Percentiles rank a stretch among this genome's conserved stretches.
Conservation (phyloP, 805 yeast genomes). For the Pachysolen tannophilus region DNA sequence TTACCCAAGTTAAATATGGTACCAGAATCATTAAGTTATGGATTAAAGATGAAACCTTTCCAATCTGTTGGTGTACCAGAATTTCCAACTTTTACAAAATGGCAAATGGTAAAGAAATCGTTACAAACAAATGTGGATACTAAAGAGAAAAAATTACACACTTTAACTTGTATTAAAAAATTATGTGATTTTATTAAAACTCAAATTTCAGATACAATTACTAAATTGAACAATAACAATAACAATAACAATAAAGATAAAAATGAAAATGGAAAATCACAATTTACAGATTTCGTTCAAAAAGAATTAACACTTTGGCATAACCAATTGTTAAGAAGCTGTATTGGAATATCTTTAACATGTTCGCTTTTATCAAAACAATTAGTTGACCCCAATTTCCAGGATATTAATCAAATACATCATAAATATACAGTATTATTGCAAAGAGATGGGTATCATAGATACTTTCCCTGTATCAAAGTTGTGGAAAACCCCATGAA, state of each 20-base stretch:
- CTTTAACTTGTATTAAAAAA: conserved; percentile 14
- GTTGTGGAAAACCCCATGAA: conserved; percentile 9
- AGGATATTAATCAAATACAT: conserved; percentile 10
- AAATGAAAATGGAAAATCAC: conserved; percentile 8
- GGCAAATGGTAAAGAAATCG: conserved; percentile 7
- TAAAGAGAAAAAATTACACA: conserved; percentile 10
- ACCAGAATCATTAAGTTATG: conserved; percentile 30
- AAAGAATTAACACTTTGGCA: conserved; percentile 21
- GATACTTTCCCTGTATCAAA: conserved; percentile 36
- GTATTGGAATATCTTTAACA: conserved; percentile 19
- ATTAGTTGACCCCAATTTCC: conserved; percentile 3
- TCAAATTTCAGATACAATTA: too few species aligned
- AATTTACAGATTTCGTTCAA: conserved; percentile 19
- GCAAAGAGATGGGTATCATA: conserved; percentile 29
- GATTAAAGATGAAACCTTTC: conserved; percentile 71
- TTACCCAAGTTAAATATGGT: conserved; percentile 21
- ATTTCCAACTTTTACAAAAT: conserved; percentile 42
- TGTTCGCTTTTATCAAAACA: conserved; percentile 12
- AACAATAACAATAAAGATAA: too few species aligned
- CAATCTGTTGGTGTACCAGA: conserved; percentile 74
- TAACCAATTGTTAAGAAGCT: conserved; percentile 21
- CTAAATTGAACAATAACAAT: too few species aligned
- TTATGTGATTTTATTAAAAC: too few species aligned
- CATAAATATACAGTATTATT: conserved; percentile 15
- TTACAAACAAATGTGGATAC: not conserved